phyloP scores from a whole-genome alignment of 305 asterid genomes.

The Fraxinus baroniana region DNA sequence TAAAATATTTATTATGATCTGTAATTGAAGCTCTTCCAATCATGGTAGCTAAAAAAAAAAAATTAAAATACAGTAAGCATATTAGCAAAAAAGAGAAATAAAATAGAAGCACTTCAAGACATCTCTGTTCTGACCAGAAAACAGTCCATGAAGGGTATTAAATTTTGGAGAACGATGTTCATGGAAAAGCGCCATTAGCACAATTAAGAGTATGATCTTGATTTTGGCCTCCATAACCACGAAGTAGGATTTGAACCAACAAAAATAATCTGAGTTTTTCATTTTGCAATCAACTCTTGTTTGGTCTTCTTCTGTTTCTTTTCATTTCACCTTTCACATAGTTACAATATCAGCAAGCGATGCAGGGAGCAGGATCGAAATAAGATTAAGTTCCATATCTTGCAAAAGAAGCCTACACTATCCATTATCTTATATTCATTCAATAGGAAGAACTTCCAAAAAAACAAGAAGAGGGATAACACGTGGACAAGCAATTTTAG shows the following conservation, averaged over 20 bases:
- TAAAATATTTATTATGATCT: background rate
- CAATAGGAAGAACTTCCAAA: background rate
- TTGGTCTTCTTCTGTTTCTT: background rate
- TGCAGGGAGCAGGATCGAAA: too few species aligned
- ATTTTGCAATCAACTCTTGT: background rate
- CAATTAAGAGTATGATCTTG: conserved; percentile 6
- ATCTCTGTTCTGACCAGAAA: background rate
- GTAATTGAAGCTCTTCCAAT: conserved; percentile 16
- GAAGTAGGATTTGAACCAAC: background rate
- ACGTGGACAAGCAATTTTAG: background rate
- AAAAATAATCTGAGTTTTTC: background rate
- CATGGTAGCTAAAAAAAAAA: background rate
- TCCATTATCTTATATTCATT: background rate
- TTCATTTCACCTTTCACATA: background rate
- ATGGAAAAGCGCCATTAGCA: background rate
- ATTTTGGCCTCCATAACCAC: background rate
- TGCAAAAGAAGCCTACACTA: background rate
- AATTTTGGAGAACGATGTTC: background rate
- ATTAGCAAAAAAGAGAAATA: background rate
- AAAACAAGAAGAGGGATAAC: background rate
- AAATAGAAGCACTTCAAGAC: background rate
- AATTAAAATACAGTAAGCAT: background rate
- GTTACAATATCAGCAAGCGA: background rate
- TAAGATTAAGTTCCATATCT: background rate
- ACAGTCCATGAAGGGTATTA: background rate